These are phyloP conservation scores for Debaryomycetaceae sp. DNA, from an alignment of 1,139 yeast species.

Conservation along the genomic window DNA sequence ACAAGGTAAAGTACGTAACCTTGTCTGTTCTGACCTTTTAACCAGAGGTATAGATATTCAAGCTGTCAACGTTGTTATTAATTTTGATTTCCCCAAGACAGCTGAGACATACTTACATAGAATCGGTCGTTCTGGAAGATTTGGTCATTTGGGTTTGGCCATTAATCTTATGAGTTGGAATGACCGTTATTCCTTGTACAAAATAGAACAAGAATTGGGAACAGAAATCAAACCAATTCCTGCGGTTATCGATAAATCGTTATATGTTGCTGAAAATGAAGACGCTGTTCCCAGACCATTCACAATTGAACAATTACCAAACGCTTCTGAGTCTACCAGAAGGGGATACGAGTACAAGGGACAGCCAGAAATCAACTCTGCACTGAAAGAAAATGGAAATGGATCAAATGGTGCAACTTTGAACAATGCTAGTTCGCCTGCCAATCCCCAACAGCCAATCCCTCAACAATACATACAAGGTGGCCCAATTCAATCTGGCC, in stretches of 20 bases:
- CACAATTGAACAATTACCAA: constrained; percentile 66
- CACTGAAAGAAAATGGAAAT: constrained; percentile 9
- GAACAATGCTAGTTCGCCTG: constrained; percentile 12
- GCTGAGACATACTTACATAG: constrained; percentile 97
- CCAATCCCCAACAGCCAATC: constrained; percentile 16
- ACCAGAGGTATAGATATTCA: constrained; percentile 99
- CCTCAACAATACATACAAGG: constrained; percentile 9
- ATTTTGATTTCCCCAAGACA: constrained; percentile 96
- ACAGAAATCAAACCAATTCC: constrained; percentile 98
- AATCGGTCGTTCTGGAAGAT: constrained; percentile 99
- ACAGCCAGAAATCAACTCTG: constrained; percentile 34
- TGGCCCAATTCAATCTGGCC: not conserved
- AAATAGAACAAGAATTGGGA: constrained; percentile 95
- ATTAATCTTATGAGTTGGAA: constrained; percentile 96
- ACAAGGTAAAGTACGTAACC: constrained; percentile 95
- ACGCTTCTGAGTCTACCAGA: constrained; percentile 42
- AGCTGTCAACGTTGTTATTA: constrained; percentile 96
- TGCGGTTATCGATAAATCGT: constrained; percentile 76
- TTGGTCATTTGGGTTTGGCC: constrained; percentile 97
- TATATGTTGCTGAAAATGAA: constrained; percentile 83
- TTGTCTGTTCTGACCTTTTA: constrained; percentile 92
- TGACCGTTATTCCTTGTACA: constrained; percentile 88
- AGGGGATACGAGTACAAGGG: constrained; percentile 50
- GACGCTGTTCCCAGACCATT: constrained; percentile 83
- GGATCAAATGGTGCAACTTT: constrained; percentile 8